phyloP scores from a whole-genome alignment of 2,329 filamentous ascomycete species.

The Fusarium incarnatum region DNA sequence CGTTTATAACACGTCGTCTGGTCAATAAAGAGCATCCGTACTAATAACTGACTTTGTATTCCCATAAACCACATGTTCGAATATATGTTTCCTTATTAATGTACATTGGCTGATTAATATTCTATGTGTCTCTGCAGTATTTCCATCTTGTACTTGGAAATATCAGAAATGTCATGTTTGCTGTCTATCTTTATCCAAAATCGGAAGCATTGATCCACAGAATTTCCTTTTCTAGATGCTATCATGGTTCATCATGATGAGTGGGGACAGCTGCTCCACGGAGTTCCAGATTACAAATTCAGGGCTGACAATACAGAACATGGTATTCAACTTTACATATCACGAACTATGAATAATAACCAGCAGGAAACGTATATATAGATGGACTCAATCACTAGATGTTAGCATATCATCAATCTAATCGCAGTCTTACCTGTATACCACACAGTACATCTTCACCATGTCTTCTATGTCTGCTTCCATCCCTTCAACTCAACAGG shows the following conservation, averaged over 20 bases:
- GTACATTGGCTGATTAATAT: background rate
- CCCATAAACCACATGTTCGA: background rate
- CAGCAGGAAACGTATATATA: background rate
- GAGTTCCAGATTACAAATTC: conserved; percentile 26
- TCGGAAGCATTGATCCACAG: background rate
- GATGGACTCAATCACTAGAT: background rate
- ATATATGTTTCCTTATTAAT: background rate
- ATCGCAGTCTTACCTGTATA: background rate
- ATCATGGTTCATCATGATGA: background rate
- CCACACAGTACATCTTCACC: background rate
- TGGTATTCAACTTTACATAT: background rate
- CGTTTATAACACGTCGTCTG: background rate
- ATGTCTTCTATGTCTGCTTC: conserved; percentile 36
- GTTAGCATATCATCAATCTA: background rate
- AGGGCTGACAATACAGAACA: background rate
- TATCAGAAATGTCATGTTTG: background rate
- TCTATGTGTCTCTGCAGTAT: background rate
- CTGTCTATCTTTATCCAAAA: background rate
- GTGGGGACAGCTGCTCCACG: conserved; percentile 24
- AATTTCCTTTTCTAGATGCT: background rate
- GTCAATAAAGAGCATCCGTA: background rate
- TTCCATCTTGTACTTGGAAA: background rate
- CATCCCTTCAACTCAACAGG: conserved; percentile 72
- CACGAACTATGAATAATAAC: background rate
- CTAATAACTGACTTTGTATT: background rate